These are phyloP conservation scores for Sphagnum tenellum DNA, from an alignment of 225 moss, liverwort and hornwort species.

Conservation along the genomic window DNA sequence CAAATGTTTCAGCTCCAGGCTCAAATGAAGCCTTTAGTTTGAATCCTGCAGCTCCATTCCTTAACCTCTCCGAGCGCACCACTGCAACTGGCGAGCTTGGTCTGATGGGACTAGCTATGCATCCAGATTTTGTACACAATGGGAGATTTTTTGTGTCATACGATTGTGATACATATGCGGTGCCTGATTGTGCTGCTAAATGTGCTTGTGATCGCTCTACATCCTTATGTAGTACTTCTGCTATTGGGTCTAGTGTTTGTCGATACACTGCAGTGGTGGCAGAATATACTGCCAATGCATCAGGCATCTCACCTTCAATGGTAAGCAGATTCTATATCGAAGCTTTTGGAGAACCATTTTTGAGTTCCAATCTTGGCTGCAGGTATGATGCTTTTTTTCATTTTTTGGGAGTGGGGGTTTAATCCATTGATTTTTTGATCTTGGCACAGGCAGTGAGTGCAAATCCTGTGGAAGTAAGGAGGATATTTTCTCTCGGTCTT, in stretches of 20 bases:
- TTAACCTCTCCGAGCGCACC: conserved; percentile 48
- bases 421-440: background rate
- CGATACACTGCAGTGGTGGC: conserved; percentile 69
- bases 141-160: conserved; percentile 97
- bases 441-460: conserved; percentile 82
- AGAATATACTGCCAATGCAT: conserved; percentile 67
- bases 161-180: conserved; percentile 55
- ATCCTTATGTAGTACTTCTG: conserved; percentile 40
- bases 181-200: conserved; percentile 50
- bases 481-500: conserved; percentile 68
- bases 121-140: conserved; percentile 67
- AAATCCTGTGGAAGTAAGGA: conserved; percentile 57
- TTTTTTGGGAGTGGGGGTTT: background rate
- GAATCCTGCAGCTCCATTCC: conserved; percentile 46
- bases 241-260: conserved; percentile 35
- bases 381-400: background rate
- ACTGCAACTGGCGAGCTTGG: conserved; percentile 39
- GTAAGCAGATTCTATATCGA: conserved; percentile 12
- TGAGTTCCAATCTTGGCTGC: background rate
- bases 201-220: conserved; percentile 59
- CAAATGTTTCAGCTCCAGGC: conserved; percentile 40
- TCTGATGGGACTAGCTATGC: conserved; percentile 69
- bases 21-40: conserved; percentile 18
- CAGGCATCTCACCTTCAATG: conserved; percentile 37
- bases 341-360: background rate